A percentile compares a stretch with the other conserved stretches of the same genome.
Evolutionary conservation across 2,329 filamentous ascomycete species (phyloP).

Genomic region (Botrytis porri): DNA sequence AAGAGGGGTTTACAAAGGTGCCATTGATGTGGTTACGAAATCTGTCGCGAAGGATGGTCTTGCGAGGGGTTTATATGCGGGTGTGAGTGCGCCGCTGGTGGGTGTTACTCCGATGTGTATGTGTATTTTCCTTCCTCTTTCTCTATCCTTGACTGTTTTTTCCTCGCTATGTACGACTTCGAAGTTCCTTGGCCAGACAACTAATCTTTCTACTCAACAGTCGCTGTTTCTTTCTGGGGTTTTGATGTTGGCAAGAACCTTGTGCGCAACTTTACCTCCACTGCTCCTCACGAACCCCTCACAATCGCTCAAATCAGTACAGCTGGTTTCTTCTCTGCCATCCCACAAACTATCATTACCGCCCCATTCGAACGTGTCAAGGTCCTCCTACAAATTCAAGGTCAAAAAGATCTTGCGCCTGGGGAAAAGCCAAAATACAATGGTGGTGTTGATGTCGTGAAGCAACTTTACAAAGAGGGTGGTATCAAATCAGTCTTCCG

Average conservation of each 20-base stretch:
- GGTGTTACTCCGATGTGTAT: slow-evolving; percentile 98
- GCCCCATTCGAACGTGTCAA: slow-evolving; percentile 98
- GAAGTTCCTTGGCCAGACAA: background rate
- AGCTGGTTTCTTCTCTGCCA: slow-evolving; percentile 95
- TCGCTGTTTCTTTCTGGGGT: slow-evolving; percentile 74
- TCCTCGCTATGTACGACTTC: background rate
- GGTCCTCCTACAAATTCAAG: slow-evolving; percentile 96
- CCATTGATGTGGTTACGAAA: slow-evolving; percentile 87
- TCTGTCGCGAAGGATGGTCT: slow-evolving; percentile 85
- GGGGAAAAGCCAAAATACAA: slow-evolving; percentile 92
- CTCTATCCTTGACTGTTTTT: background rate
- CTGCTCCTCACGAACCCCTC: slow-evolving; percentile 67
- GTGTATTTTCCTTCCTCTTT: slow-evolving; percentile 48
- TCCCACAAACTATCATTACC: slow-evolving; percentile 98
- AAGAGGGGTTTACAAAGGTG: slow-evolving; percentile 84
- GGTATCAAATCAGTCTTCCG: slow-evolving; percentile 91
- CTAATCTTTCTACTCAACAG: slow-evolving; percentile 40
- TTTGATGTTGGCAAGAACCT: slow-evolving; percentile 94
- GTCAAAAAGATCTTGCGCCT: slow-evolving; percentile 77
- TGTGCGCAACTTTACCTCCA: slow-evolving; percentile 62
- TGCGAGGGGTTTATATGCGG: slow-evolving; percentile 82
- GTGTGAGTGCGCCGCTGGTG: slow-evolving; percentile 89
- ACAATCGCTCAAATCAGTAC: slow-evolving; percentile 84
- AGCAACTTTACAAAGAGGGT: slow-evolving; percentile 88
- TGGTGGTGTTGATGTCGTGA: slow-evolving; percentile 84